phyloP scores from a whole-genome alignment of 208 protist genomes.

The Acanthamoeba triangularis region DNA sequence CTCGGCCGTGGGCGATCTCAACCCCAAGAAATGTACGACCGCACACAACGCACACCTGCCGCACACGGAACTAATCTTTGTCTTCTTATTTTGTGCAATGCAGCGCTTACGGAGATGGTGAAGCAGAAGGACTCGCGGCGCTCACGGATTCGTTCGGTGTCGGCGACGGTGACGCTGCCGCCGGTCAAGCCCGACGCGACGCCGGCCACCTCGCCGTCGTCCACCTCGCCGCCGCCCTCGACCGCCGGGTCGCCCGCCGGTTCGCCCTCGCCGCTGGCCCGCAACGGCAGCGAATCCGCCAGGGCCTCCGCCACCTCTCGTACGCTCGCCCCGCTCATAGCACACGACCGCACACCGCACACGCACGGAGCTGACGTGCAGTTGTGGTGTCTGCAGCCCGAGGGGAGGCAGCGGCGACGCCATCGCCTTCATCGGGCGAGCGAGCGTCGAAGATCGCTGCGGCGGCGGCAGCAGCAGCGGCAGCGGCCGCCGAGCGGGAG shows the following conservation, averaged over 20 bases:
- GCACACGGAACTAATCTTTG: neutral
- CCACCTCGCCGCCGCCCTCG: neutral
- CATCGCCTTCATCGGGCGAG: neutral
- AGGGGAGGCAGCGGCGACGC: neutral
- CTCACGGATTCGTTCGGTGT: neutral
- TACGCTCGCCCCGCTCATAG: neutral
- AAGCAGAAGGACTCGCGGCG: neutral
- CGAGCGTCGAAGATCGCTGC: neutral
- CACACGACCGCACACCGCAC: too few relatives aligned
- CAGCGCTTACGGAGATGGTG: neutral
- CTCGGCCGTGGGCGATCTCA: neutral
- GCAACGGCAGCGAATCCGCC: neutral
- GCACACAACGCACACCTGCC: neutral
- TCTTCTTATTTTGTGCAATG: neutral
- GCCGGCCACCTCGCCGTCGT: neutral
- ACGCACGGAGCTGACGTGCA: too few relatives aligned
- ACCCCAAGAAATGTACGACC: neutral
- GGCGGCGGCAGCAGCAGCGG: too few relatives aligned
- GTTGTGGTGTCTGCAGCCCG: neutral
- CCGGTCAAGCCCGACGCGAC: neutral
- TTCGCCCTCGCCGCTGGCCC: neutral
- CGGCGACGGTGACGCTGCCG: neutral
- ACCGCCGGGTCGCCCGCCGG: neutral
- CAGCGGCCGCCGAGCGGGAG: neutral
- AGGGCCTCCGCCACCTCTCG: neutral